Evolutionary conservation across 306 rosid genomes (phyloP).

Genomic region (Corylus americana): DNA sequence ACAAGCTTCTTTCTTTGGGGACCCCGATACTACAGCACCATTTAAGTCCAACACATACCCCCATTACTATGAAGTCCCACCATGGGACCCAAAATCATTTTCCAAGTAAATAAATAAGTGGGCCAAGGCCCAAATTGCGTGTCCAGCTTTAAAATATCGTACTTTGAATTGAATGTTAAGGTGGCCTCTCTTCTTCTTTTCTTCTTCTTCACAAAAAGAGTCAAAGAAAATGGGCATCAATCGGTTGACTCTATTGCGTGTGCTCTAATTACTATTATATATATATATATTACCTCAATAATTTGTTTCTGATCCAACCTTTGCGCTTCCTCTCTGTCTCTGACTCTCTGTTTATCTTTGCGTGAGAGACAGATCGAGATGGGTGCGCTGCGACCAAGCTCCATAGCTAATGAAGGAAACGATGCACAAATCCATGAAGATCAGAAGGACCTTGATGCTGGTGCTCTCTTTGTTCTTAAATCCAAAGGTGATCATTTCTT

Average conservation of each 20-base stretch:
- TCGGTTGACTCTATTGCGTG: neutral
- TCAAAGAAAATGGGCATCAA: neutral
- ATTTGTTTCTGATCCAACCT: neutral
- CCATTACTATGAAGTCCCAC: neutral
- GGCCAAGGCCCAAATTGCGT: neutral
- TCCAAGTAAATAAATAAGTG: neutral
- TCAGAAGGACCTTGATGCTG: constrained; percentile 55
- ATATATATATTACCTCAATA: neutral
- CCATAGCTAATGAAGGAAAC: constrained; percentile 27
- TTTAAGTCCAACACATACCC: no score
- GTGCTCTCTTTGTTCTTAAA: constrained; percentile 85
- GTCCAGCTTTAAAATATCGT: no score
- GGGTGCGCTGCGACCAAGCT: constrained; percentile 37
- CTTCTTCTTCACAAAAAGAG: neutral
- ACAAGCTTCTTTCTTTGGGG: no score
- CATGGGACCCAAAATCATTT: neutral
- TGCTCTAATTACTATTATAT: no score
- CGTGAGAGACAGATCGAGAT: constrained; percentile 21
- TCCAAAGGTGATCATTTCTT: constrained; percentile 53
- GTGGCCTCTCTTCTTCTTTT: no score
- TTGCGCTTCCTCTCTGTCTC: neutral
- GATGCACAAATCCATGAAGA: constrained; percentile 15
- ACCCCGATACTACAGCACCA: no score
- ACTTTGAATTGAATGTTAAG: no score
- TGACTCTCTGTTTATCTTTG: neutral